These are phyloP conservation scores for Melampsora allii-populina DNA, from an alignment of 1,284 basidiomycete species.

Conservation along the genomic window DNA sequence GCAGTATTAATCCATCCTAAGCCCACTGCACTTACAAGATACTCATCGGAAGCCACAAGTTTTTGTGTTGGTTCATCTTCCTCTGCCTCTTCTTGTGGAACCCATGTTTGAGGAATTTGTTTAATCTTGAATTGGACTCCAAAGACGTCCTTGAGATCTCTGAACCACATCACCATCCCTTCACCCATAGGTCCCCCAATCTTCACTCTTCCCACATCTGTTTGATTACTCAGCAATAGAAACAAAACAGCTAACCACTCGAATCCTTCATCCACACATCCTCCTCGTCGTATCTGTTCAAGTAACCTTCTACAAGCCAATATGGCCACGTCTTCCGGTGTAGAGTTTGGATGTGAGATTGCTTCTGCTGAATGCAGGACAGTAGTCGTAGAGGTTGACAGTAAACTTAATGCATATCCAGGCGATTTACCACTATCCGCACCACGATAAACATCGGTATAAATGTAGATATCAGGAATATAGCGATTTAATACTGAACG, in stretches of 20 bases:
- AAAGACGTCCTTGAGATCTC: conserved; percentile 36
- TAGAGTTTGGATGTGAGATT: conserved; percentile 62
- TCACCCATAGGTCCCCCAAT: conserved; percentile 62
- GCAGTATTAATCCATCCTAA: conserved; percentile 43
- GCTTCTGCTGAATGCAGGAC: conserved; percentile 84
- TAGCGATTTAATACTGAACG: conserved; percentile 89
- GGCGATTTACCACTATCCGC: conserved; percentile 97
- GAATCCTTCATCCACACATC: conserved; percentile 86
- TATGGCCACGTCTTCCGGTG: conserved; percentile 78
- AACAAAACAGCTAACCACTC: conserved; percentile 82
- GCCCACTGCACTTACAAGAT: conserved; percentile 33
- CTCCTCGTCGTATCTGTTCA: conserved; percentile 72
- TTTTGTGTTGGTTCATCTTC: neutral
- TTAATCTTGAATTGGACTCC: conserved; percentile 38
- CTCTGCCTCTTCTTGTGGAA: conserved; percentile 3
- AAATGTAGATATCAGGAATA: conserved; percentile 96
- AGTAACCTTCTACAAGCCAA: conserved; percentile 74
- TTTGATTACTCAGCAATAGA: conserved; percentile 84
- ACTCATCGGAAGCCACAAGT: neutral
- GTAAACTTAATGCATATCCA: conserved; percentile 84
- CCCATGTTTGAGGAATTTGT: conserved; percentile 5
- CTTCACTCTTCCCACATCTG: conserved; percentile 85
- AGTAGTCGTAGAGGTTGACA: conserved; percentile 88
- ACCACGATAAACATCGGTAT: conserved; percentile 97
- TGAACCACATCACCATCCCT: conserved; percentile 33